Percentiles rank a stretch among this genome's conserved stretches.
phyloP scores from a whole-genome alignment of 192 early-diverging fungal species.

The Diversispora epigaea region DNA sequence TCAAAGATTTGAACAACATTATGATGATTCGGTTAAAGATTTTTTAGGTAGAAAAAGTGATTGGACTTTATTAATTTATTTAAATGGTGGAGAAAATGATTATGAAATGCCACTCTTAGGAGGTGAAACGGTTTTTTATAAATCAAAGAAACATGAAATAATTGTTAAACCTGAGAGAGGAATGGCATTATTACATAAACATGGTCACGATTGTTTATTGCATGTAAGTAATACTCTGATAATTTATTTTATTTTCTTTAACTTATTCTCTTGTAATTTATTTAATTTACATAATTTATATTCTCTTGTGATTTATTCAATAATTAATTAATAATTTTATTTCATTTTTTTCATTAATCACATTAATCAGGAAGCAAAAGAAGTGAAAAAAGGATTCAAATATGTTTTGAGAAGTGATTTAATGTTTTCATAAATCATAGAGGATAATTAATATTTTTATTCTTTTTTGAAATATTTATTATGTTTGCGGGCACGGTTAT shows the following conservation, averaged over 20 bases:
- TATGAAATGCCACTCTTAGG: constrained; percentile 25
- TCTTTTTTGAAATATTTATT: background rate
- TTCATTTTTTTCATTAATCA: background rate
- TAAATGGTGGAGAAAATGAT: constrained; percentile 38
- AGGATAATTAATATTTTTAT: background rate
- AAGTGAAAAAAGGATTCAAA: constrained; percentile 41
- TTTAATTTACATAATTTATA: no score
- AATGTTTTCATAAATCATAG: constrained; percentile 30
- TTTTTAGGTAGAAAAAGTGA: constrained; percentile 35
- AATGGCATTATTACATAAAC: constrained; percentile 44
- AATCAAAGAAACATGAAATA: constrained; percentile 30
- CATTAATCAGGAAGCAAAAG: constrained; percentile 35
- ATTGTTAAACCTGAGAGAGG: constrained; percentile 38
- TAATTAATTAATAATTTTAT: background rate
- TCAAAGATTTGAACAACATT: constrained; percentile 45
- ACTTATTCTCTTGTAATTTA: no score
- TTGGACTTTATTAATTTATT: constrained; percentile 50
- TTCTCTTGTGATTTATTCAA: no score
- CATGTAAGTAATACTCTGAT: constrained; percentile 29
- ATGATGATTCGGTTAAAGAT: constrained; percentile 46
- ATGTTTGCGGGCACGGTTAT: no score
- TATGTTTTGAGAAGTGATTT: constrained; percentile 48
- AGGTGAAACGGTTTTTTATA: constrained; percentile 52
- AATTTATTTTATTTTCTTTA: no score
- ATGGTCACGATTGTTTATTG: constrained; percentile 43